These are phyloP conservation scores for Piromyces finnis DNA, from an alignment of 192 early-diverging fungal species.

Conservation along the genomic window DNA sequence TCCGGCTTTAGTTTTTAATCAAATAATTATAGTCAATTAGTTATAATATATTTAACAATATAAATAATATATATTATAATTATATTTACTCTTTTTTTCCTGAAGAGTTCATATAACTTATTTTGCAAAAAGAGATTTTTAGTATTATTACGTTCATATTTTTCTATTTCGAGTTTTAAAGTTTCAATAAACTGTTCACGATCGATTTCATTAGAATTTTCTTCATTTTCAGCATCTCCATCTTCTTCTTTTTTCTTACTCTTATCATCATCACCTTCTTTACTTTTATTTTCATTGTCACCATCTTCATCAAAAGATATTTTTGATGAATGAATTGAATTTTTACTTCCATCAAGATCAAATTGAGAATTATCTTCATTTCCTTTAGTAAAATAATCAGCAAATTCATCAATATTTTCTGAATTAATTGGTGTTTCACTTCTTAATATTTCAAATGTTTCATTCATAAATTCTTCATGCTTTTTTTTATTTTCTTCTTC, in stretches of 20 bases:
- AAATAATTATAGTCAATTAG: too few relatives aligned
- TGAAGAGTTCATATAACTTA: constrained; percentile 30
- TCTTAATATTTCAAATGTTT: constrained; percentile 28
- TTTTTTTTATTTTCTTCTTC: constrained; percentile 52
- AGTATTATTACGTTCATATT: not conserved
- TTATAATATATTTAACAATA: too few relatives aligned
- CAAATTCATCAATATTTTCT: constrained; percentile 8
- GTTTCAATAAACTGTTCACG: not conserved
- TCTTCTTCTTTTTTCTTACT: constrained; percentile 14
- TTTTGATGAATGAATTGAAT: not conserved
- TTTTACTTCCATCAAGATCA: not conserved
- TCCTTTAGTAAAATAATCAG: constrained; percentile 13
- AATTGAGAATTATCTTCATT: constrained; percentile 35
- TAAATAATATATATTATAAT: too few relatives aligned
- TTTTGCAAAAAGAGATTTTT: constrained; percentile 27
- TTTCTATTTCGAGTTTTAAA: not conserved
- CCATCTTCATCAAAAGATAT: constrained; percentile 14
- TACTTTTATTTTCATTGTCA: constrained; percentile 5
- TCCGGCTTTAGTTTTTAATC: too few relatives aligned
- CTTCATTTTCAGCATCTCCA: constrained; percentile 1
- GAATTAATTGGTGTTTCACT: constrained; percentile 8
- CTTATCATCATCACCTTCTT: constrained; percentile 12
- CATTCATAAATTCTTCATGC: constrained; percentile 42
- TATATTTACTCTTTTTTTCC: constrained; percentile 21
- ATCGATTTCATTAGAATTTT: not conserved